Evolutionary conservation across 495 filamentous ascomycete species (phyloP), one percentile per base, ranked within the genome.

Genomic region (Penicillium fimorum): DNA sequence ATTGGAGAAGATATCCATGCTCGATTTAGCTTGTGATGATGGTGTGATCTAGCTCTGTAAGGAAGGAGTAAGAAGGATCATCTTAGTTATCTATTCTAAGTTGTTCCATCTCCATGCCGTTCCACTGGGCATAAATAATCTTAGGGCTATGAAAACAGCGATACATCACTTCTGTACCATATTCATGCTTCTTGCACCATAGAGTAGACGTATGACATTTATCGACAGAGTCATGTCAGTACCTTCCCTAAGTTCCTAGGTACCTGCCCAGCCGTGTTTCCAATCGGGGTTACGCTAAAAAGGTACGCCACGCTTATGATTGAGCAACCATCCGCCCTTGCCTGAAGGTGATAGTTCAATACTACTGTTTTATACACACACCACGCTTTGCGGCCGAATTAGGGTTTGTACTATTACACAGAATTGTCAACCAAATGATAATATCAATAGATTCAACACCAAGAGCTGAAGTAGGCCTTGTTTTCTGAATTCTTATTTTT

Each of bases 321-420:
- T 62, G 62, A 65, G 63, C 63, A 60, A 60, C 51, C 41, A 15
- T 46, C 43, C 46, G 50, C 60, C 63, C 63, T 66, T 66, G 33
- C 63, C 60, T 66, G 43, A 53, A 35, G 54, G 43, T 32, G 52
- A 47, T 47, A 33, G 15, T 51, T 18, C 22, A 20, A n/a, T 40
- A 30, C 25, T 40, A 17, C 17, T 25, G 27, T 10, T 35, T 30
- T 22, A 40, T 53, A 44, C 15, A n/a, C 13, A 50, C 48, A 10
- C 12, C 17, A 20, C 43, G 17, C 30, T 29, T 40, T 46, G 10
- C 8, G 13, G 41, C 7, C 27, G 6, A 17, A 54, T 47, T 47
- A 44, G 42, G 44, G 47, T 47, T 42, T 42, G 25, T 24, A 20
- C 45, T 41, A 59, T 59, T 55, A 50, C 51, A 55, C 57, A 58